A percentile compares a stretch with the other conserved stretches of the same genome.
Evolutionary conservation across 345 rosid genomes (phyloP).

Genomic region (Pseudoturritis turrita): DNA sequence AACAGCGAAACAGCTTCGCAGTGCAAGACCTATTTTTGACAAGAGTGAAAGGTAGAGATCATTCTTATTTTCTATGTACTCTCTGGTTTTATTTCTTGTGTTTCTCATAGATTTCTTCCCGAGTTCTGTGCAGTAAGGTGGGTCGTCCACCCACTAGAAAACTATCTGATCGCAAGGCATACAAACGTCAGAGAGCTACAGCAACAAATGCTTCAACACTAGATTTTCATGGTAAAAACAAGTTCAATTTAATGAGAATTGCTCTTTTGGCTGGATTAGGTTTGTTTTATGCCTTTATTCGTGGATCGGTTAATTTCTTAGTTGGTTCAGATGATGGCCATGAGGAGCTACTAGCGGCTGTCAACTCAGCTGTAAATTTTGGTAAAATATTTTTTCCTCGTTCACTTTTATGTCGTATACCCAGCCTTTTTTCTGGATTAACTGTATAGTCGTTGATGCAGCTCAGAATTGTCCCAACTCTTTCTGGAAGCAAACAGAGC

Average conservation of each 20-base stretch:
- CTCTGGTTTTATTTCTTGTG: not conserved
- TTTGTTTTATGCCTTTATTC: constrained; percentile 17
- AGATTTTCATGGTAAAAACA: constrained; percentile 75
- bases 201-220: constrained; percentile 48
- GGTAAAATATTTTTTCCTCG: constrained; percentile 38
- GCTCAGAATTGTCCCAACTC: constrained; percentile 45
- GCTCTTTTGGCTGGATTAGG: not conserved
- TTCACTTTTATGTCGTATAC: constrained; percentile 15
- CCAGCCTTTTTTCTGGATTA: constrained; percentile 13
- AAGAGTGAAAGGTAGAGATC: constrained; percentile 68
- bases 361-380: constrained; percentile 56
- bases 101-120: constrained; percentile 22
- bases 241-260: constrained; percentile 17
- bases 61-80: not conserved
- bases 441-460: constrained; percentile 39
- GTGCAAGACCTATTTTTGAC: constrained; percentile 63
- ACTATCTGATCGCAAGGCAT: constrained; percentile 84
- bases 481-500: constrained; percentile 88
- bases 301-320: constrained; percentile 36
- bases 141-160: constrained; percentile 93
- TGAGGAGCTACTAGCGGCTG: constrained; percentile 84
- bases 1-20: constrained; percentile 80
- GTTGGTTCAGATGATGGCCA: constrained; percentile 78
- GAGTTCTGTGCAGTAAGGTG: constrained; percentile 60
- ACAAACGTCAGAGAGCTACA: constrained; percentile 65